Evolutionary conservation across 2,329 filamentous ascomycete genomes (phyloP), one percentile per base, ranked within the genome.

Genomic region (Curvularia eragrostidis): DNA sequence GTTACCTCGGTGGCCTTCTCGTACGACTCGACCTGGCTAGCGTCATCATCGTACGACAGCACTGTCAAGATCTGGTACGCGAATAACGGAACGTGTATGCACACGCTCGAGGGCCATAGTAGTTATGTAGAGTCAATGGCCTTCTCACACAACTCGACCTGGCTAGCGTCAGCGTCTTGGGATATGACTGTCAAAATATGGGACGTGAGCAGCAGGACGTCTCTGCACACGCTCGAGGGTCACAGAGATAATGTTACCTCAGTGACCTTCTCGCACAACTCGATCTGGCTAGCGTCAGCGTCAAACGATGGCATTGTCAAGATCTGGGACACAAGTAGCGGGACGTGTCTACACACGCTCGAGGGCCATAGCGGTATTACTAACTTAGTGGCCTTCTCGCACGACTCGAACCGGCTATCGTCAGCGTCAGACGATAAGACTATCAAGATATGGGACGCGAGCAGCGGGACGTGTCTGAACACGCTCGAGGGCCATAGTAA

Each of bases 191-290:
- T 38, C n/a, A 38, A 38, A 13, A 38, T 38, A 8, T 38, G 34
- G 34, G n/a, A 38, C 15, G 34, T n/a, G 15, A 38, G 34, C 34
- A 38, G 34, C n/a, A 13, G n/a, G n/a, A n/a, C n/a, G n/a, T n/a
- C n/a, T n/a, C n/a, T n/a, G n/a, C 32, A 15, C 32, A 34, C 32
- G 32, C 32, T 34, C 44, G 55, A 68, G 51, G 59, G 57, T 34
- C 62, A 68, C 52, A 57, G 41, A 32, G 21, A 26, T 38, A 8
- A 1, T 5, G 54, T 68, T 34, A 48, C 4, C 13, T 61, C 48
- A 1, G 58, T 70, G 30, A 21, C 54, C 50, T 39, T 39, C 36
- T 39, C 36, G 36, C 36, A 39, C 36, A 18, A 39, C 36, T 39
- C 36, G n/a, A n/a, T n/a, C n/a, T n/a, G n/a, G n/a, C n/a, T n/a